Evolutionary conservation across 2,329 filamentous ascomycete genomes (phyloP), one percentile per base, ranked within the genome.

Genomic region (Hymenoscyphus salicellus): DNA sequence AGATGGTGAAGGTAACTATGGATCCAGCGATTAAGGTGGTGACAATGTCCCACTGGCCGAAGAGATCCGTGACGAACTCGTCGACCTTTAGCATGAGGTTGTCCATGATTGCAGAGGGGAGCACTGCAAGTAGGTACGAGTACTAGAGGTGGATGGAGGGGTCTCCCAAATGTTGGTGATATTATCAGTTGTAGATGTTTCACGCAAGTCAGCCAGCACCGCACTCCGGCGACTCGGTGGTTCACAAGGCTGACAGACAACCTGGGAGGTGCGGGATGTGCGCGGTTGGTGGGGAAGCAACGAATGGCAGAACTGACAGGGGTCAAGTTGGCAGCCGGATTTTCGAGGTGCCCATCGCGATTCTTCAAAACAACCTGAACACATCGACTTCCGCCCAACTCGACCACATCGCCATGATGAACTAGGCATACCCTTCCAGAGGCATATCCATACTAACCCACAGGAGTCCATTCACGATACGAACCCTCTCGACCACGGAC

Each of bases 21-120:
- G 85, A 74, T 28, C 89, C 84, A 56, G 86, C 83, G 68, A 99
- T 82, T 52, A 87, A 74, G 2, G 91, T 95, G 33, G 91, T 92
- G 80, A 90, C 90, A 70, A 84, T 78, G 76, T 95, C 92, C 93
- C 93, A 97, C 78, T 91, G 89, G 43, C 87, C 84, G 63, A 96
- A 80, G 61, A 94, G 78, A 66, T 84, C 82, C 60, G 88, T 86
- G 69, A 96, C 79, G 74, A 86, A 81, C 71, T 86, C 82, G 79
- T 97, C 93, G 71, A 96, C 80, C 78, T 86, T 84, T 73, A 88
- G 82, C 74, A 92, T 77, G 57, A 88, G 64, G 67, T 81, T 81
- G 71, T 86, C 82, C 75, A 65, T 41, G 26, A 67, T 43, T 46
- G 30, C 55, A 52, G 38, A 59, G 11, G 46, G 10, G 3, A 26